Evolutionary conservation across 129 eudicot genomes (phyloP).

Genomic region (Escallonia herrerae): DNA sequence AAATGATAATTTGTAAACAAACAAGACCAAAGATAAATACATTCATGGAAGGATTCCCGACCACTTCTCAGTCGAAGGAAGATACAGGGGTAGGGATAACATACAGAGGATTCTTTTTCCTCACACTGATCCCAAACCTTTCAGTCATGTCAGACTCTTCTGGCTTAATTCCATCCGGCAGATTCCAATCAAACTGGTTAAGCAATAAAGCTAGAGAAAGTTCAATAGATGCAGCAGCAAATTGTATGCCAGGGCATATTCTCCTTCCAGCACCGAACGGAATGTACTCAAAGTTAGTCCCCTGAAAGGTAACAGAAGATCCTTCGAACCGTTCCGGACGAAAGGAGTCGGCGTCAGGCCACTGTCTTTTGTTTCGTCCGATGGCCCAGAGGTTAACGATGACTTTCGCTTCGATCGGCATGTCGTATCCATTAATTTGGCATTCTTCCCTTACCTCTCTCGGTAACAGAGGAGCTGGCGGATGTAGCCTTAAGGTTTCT

Average conservation of each 20-base stretch:
- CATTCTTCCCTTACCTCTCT: slow-evolving; percentile 3
- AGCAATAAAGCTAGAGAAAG: slow-evolving; percentile 4
- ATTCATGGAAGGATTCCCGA: too few relatives aligned
- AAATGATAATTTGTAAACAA: too few relatives aligned
- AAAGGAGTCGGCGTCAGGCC: slow-evolving; percentile 3
- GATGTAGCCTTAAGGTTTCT: slow-evolving; percentile 7
- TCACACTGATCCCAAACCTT: slow-evolving; percentile 4
- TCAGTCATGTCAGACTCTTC: slow-evolving; percentile 17
- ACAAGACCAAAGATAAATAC: too few relatives aligned
- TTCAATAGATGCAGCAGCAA: slow-evolving; percentile 7
- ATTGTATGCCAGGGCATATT: neutral
- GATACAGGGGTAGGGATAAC: too few relatives aligned
- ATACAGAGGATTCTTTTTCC: neutral
- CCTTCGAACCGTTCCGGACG: neutral
- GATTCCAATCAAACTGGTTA: slow-evolving; percentile 8
- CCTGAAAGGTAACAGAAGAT: neutral
- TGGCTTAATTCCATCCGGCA: slow-evolving; percentile 7
- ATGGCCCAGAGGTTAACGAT: slow-evolving; percentile 4
- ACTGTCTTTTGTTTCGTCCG: neutral
- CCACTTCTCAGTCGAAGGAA: too few relatives aligned
- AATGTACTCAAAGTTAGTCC: neutral
- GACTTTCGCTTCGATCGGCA: slow-evolving; percentile 5
- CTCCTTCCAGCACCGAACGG: slow-evolving; percentile 9
- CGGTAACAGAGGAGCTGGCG: neutral
- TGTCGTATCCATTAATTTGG: slow-evolving; percentile 1